These are phyloP conservation scores for Tetraselmis chui DNA, from an alignment of 139 green algal species.

Conservation along the genomic window DNA sequence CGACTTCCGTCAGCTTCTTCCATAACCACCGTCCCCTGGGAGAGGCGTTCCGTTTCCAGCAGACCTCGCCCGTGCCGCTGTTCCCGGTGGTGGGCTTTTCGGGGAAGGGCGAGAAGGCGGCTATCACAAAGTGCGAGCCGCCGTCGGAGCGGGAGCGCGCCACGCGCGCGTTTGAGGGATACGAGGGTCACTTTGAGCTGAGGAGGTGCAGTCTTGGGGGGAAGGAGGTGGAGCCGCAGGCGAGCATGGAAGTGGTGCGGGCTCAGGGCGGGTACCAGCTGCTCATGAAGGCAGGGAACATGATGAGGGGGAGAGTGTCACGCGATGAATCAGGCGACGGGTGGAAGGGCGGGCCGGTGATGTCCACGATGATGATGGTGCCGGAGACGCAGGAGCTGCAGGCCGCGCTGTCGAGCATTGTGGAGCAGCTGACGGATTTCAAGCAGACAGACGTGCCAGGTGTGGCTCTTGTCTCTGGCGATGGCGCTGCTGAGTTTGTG, in stretches of 20 bases:
- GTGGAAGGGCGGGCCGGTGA: background rate
- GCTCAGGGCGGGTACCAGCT: background rate
- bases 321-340: too few relatives aligned
- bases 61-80: background rate
- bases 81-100: background rate
- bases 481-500: background rate
- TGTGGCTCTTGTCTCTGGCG: background rate
- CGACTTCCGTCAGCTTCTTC: background rate
- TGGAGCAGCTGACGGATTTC: background rate
- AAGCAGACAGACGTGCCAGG: background rate
- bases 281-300: background rate
- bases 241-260: background rate
- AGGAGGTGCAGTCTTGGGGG: background rate
- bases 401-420: background rate
- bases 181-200: background rate
- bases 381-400: background rate
- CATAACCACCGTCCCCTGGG: background rate
- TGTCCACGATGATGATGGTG: background rate
- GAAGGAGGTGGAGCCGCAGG: background rate
- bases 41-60: background rate
- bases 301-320: background rate
- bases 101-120: background rate
- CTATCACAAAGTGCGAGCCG: background rate
- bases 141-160: background rate
- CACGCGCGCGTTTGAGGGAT: background rate